These are phyloP conservation scores for Phytophthora capsici DNA, from an alignment of 352 stramenopile species.

Conservation along the genomic window DNA sequence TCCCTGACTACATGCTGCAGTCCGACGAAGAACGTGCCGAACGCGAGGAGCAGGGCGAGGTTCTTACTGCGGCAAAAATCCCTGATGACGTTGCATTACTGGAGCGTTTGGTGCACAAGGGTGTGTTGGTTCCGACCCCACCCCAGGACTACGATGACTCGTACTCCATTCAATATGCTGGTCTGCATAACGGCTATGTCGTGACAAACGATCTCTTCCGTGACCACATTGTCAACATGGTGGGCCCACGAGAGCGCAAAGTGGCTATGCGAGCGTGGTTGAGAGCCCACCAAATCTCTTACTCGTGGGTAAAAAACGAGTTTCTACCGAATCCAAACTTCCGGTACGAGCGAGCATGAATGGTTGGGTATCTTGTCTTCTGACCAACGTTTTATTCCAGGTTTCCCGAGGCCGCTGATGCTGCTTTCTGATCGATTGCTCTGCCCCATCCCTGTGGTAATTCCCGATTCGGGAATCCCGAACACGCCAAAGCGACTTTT, in stretches of 20 bases:
- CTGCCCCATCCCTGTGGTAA: slow-evolving; percentile 8
- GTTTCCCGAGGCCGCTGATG: slow-evolving; percentile 20
- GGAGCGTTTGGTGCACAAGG: slow-evolving; percentile 69
- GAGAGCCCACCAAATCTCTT: slow-evolving; percentile 80
- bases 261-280: slow-evolving; percentile 73
- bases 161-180: slow-evolving; percentile 91
- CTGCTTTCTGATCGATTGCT: slow-evolving; percentile 15
- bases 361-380: not conserved
- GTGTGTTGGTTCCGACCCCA: slow-evolving; percentile 79
- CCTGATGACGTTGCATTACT: slow-evolving; percentile 79
- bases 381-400: slow-evolving; percentile 9
- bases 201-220: slow-evolving; percentile 91
- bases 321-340: slow-evolving; percentile 91
- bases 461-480: no score
- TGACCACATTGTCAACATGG: slow-evolving; percentile 82
- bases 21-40: slow-evolving; percentile 49
- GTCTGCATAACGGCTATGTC: slow-evolving; percentile 72
- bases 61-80: slow-evolving; percentile 56
- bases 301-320: slow-evolving; percentile 88
- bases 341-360: slow-evolving; percentile 28
- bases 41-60: slow-evolving; percentile 29
- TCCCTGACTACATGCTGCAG: slow-evolving; percentile 84
- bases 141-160: slow-evolving; percentile 91
- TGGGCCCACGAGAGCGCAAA: slow-evolving; percentile 60
- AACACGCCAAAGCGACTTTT: slow-evolving; percentile 14